Percentiles rank a stretch among this genome's conserved stretches.
These are phyloP conservation scores for Pleurozium schreberi DNA, from an alignment of 225 moss, liverwort and hornwort genomes.

Conservation along the genomic window DNA sequence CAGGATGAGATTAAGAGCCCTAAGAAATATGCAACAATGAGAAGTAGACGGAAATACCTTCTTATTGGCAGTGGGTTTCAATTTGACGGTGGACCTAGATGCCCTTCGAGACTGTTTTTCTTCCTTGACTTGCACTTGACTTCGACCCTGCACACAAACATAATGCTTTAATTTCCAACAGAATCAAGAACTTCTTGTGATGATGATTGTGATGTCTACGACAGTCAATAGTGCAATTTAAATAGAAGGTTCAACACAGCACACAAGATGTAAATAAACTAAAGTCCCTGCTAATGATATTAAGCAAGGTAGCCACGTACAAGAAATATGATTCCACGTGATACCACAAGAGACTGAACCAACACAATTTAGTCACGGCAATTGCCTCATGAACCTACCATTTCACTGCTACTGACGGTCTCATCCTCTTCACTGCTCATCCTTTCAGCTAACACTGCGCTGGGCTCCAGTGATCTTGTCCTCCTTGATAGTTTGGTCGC, in stretches of 20 bases:
- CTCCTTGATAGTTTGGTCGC: neutral
- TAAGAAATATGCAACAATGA: neutral
- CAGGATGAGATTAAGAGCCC: neutral
- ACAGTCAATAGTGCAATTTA: neutral
- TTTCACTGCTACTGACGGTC: conserved; percentile 13
- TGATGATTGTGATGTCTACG: neutral
- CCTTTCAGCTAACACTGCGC: conserved; percentile 10
- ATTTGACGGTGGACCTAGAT: neutral
- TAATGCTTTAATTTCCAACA: neutral
- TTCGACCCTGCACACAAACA: conserved; percentile 8
- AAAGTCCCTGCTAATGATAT: neutral
- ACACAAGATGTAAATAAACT: neutral
- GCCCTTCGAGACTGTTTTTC: conserved; percentile 6
- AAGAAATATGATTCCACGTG: neutral
- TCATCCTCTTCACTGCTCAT: conserved; percentile 9
- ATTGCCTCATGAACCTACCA: conserved; percentile 8
- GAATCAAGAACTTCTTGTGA: neutral
- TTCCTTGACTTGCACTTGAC: neutral
- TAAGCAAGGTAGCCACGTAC: neutral
- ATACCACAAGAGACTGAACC: neutral
- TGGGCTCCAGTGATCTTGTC: conserved; percentile 5
- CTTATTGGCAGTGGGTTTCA: conserved; percentile 1
- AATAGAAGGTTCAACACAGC: neutral
- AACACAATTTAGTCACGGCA: neutral
- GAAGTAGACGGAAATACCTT: conserved; percentile 9